Percentiles rank a stretch among this genome's conserved stretches.
phyloP scores from a whole-genome alignment of 2,329 filamentous ascomycete genomes.

The Exophiala sp. region DNA sequence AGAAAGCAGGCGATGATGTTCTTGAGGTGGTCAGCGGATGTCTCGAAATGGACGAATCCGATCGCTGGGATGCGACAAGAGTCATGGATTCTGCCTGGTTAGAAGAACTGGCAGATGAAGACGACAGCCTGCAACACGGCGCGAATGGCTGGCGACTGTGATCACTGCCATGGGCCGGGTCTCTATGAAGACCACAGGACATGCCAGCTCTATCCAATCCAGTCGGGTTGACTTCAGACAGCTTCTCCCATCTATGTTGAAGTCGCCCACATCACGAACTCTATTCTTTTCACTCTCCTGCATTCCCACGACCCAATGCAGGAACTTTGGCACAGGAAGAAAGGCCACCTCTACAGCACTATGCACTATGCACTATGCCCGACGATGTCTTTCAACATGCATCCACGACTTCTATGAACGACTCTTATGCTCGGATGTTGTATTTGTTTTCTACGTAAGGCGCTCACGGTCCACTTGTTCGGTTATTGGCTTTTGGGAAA shows the following conservation, averaged over 20 bases:
- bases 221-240: no score
- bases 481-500: not conserved
- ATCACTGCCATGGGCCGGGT: not conserved
- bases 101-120: constrained; percentile 30
- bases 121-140: constrained; percentile 14
- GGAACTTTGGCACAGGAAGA: no score
- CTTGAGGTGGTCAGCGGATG: constrained; percentile 55
- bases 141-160: constrained; percentile 18
- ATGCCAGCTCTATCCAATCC: no score
- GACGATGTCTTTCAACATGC: not conserved
- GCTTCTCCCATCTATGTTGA: not conserved
- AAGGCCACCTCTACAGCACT: no score
- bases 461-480: not conserved
- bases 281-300: no score
- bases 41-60: constrained; percentile 50
- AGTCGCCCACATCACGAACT: no score
- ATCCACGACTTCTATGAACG: not conserved
- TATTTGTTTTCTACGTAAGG: not conserved
- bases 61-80: constrained; percentile 53
- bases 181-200: no score
- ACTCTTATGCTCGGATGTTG: not conserved
- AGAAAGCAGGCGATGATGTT: constrained; percentile 38
- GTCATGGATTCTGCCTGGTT: constrained; percentile 54
- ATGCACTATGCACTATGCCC: not conserved
- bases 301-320: no score